Evolutionary conservation across 148 eudicot species (phyloP).

Genomic region (Rhododendron simsii): DNA sequence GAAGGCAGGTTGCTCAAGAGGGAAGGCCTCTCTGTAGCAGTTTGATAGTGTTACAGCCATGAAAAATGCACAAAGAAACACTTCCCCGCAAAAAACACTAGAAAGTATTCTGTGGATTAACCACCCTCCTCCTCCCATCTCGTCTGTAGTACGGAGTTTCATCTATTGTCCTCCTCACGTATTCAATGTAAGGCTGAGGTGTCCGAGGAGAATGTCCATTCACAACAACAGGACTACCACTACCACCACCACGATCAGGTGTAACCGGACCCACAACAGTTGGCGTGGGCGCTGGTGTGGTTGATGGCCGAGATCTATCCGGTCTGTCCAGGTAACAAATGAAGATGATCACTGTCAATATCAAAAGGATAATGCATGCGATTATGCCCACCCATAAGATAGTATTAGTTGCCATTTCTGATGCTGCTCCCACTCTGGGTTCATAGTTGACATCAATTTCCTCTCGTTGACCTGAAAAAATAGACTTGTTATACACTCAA

Average conservation of each 20-base stretch:
- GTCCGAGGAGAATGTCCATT: slow-evolving; percentile 63
- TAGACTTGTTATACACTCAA: background rate
- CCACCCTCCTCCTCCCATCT: slow-evolving; percentile 53
- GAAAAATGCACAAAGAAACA: background rate
- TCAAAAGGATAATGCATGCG: slow-evolving; percentile 21
- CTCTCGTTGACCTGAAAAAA: slow-evolving; percentile 56
- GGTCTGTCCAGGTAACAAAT: slow-evolving; percentile 33
- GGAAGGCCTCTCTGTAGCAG: background rate
- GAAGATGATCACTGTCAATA: slow-evolving; percentile 27
- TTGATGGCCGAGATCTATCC: slow-evolving; percentile 13
- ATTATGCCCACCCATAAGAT: slow-evolving; percentile 23
- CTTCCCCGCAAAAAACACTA: slow-evolving; percentile 14
- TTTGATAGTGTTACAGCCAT: background rate
- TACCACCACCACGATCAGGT: slow-evolving; percentile 30
- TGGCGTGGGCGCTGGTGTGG: slow-evolving; percentile 19
- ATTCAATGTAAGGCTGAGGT: slow-evolving; percentile 75
- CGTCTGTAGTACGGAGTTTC: slow-evolving; percentile 83
- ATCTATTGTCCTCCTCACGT: slow-evolving; percentile 78
- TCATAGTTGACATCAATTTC: slow-evolving; percentile 57
- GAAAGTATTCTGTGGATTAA: slow-evolving; percentile 65
- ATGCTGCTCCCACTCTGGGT: slow-evolving; percentile 18
- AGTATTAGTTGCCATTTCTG: background rate
- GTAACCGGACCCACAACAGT: slow-evolving; percentile 33
- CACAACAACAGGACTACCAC: slow-evolving; percentile 21
- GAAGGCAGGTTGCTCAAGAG: background rate